These are phyloP conservation scores for Phytophthora idaei DNA, from an alignment of 352 stramenopile species.

Conservation along the genomic window DNA sequence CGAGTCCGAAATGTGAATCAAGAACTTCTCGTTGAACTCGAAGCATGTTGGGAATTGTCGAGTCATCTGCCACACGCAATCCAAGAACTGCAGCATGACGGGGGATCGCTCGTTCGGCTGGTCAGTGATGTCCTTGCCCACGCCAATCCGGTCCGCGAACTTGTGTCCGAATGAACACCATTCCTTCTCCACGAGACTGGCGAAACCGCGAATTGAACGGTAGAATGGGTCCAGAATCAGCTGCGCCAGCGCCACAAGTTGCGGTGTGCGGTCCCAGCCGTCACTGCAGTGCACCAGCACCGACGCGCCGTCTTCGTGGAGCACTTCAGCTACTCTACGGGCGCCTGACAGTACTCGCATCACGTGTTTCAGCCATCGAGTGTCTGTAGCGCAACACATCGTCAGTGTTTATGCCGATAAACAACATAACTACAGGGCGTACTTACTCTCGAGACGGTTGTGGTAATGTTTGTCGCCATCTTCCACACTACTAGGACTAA, in stretches of 20 bases:
- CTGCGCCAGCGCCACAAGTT: constrained; percentile 80
- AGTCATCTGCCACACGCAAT: constrained; percentile 90
- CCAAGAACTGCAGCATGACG: constrained; percentile 88
- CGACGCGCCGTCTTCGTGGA: constrained; percentile 83
- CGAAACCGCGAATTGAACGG: constrained; percentile 84
- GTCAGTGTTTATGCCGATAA: constrained; percentile 3
- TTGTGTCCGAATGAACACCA: constrained; percentile 92
- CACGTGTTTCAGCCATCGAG: constrained; percentile 96
- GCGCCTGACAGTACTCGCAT: constrained; percentile 86
- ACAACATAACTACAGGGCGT: neutral
- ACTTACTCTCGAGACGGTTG: constrained; percentile 83
- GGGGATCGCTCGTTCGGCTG: constrained; percentile 84
- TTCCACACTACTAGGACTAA: constrained; percentile 82
- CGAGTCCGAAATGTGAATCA: constrained; percentile 81
- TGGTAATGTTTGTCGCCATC: constrained; percentile 90
- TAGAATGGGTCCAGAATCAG: constrained; percentile 90
- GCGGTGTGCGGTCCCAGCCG: constrained; percentile 87
- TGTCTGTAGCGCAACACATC: constrained; percentile 59
- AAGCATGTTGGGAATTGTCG: constrained; percentile 89
- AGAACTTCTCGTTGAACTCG: constrained; percentile 90
- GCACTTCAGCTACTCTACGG: constrained; percentile 73
- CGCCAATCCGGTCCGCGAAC: constrained; percentile 85
- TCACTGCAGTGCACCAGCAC: constrained; percentile 90
- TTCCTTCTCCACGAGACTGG: constrained; percentile 85
- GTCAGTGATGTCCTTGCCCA: constrained; percentile 81